Conservation (phyloP, 139 green algal genomes). For the Mesotaenium endlicherianum region DNA sequence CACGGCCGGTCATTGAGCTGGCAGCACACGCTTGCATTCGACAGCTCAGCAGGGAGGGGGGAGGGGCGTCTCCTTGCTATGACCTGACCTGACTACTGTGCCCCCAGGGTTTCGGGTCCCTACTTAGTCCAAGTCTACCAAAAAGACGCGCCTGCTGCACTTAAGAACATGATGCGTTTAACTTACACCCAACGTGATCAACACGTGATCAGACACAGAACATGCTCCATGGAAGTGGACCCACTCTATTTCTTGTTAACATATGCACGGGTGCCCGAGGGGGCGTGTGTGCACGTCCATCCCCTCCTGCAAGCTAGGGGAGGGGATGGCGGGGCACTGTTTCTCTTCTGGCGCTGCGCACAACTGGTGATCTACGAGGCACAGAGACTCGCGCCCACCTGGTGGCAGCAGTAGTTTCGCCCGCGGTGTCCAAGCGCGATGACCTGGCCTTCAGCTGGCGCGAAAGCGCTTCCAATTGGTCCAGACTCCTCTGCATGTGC, state of each 20-base stretch:
- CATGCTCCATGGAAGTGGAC: neutral
- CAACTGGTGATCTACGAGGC: neutral
- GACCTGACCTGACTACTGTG: too few relatives aligned
- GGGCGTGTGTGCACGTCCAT: neutral
- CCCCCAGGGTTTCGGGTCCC: too few relatives aligned
- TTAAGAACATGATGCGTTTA: too few relatives aligned
- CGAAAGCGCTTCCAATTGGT: constrained; percentile 40
- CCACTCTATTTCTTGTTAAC: neutral
- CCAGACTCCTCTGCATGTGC: constrained; percentile 9
- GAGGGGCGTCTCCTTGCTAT: too few relatives aligned
- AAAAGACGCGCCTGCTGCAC: too few relatives aligned
- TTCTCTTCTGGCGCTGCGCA: too few relatives aligned
- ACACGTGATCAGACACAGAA: neutral
- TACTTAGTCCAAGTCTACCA: too few relatives aligned
- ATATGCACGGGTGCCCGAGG: neutral
- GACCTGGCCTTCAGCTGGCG: constrained; percentile 30
- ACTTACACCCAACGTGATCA: too few relatives aligned
- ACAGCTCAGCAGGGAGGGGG: too few relatives aligned
- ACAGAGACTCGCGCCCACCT: neutral
- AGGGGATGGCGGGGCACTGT: neutral
- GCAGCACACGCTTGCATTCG: too few relatives aligned
- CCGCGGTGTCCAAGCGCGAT: constrained; percentile 1
- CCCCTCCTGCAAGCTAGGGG: neutral
- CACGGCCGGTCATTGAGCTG: too few relatives aligned
- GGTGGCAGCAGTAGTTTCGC: constrained; percentile 39